Evolutionary conservation across 345 rosid species (phyloP).

Genomic region (Camelina sativa): DNA sequence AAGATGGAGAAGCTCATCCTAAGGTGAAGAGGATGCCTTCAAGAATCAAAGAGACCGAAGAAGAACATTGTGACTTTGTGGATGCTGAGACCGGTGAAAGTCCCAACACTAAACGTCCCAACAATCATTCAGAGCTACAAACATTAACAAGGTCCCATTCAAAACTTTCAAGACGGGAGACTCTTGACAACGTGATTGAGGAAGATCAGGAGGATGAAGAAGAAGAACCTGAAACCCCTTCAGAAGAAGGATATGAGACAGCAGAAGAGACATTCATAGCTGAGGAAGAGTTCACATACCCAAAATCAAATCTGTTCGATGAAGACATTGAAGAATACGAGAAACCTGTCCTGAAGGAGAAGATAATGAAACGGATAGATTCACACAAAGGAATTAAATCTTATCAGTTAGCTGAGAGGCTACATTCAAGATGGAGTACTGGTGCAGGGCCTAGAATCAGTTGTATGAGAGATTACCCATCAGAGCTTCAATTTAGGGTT

Average conservation of each 20-base stretch:
- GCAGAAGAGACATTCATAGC: constrained; percentile 67
- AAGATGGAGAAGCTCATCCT: constrained; percentile 50
- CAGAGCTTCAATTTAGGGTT: constrained; percentile 72
- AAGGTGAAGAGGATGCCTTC: constrained; percentile 41
- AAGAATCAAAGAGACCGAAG: constrained; percentile 38
- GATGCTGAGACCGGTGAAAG: constrained; percentile 37
- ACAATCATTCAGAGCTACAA: constrained; percentile 37
- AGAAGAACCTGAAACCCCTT: constrained; percentile 47
- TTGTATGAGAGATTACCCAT: constrained; percentile 93
- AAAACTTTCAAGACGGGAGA: constrained; percentile 50
- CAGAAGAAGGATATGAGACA: constrained; percentile 74
- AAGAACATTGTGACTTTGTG: constrained; percentile 42
- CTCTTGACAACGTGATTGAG: constrained; percentile 41
- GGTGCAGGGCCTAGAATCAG: constrained; percentile 97
- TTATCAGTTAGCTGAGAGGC: constrained; percentile 75
- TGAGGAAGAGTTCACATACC: constrained; percentile 73
- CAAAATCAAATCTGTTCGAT: constrained; percentile 65
- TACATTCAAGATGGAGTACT: constrained; percentile 82
- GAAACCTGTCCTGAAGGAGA: constrained; percentile 64
- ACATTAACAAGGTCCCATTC: constrained; percentile 43
- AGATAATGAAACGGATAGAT: constrained; percentile 73
- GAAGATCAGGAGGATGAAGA: constrained; percentile 38
- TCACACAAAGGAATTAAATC: constrained; percentile 76
- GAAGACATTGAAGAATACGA: constrained; percentile 61
- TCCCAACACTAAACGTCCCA: constrained; percentile 30